Percentiles rank a stretch among this genome's conserved stretches.
These are phyloP conservation scores for Novymonas esmeraldas DNA, from an alignment of 208 protist genomes.

Conservation along the genomic window DNA sequence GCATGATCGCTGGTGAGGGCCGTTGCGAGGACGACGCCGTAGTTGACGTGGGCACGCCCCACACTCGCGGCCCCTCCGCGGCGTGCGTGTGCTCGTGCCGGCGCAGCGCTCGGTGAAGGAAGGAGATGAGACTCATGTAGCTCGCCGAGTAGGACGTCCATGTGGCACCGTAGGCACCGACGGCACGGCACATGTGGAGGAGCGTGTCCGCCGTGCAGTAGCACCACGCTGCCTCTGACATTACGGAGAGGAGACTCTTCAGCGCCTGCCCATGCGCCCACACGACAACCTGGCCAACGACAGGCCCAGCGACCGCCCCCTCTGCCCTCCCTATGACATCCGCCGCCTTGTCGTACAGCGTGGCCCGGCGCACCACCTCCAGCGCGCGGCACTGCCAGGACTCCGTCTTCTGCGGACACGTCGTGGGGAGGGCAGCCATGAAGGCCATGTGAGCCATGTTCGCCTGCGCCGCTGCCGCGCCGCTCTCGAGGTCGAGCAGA, in stretches of 20 bases:
- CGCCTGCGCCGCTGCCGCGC: not conserved
- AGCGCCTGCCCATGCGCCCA: conserved; percentile 10
- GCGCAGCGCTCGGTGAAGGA: conserved; percentile 25
- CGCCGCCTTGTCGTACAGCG: conserved; percentile 31
- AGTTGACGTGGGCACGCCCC: no score
- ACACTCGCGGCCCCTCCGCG: not conserved
- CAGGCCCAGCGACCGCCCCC: not conserved
- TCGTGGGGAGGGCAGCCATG: conserved; percentile 18
- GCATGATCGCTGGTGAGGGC: no score
- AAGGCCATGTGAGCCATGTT: conserved; percentile 38
- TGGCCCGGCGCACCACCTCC: conserved; percentile 32
- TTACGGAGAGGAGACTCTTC: conserved; percentile 15
- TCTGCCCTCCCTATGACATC: conserved; percentile 13
- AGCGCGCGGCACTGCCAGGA: conserved; percentile 28
- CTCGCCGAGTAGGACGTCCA: conserved; percentile 23
- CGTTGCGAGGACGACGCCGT: no score
- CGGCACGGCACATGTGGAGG: conserved; percentile 23
- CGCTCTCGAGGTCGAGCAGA: conserved; percentile 18
- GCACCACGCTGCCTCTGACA: conserved; percentile 32
- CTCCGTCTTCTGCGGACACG: conserved; percentile 2
- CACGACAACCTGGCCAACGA: not conserved
- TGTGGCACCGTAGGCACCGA: conserved; percentile 16
- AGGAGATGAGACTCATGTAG: conserved; percentile 25
- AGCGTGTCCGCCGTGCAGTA: conserved; percentile 31
- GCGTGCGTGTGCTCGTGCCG: conserved; percentile 2